These are phyloP conservation scores for Nephelium lappaceum DNA, from an alignment of 345 rosid genomes.

Conservation along the genomic window DNA sequence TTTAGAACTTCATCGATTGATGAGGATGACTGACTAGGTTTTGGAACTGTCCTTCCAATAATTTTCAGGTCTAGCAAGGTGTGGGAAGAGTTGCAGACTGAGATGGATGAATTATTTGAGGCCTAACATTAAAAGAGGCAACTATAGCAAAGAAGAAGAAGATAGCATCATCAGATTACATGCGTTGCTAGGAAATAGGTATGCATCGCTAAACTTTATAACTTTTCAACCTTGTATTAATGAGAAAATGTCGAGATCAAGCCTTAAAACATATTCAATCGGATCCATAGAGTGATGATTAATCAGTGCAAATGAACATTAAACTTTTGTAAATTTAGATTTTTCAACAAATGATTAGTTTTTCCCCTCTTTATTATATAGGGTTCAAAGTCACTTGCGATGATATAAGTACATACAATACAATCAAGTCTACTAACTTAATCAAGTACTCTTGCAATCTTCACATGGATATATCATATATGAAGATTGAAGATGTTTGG, in stretches of 20 bases:
- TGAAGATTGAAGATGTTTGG: not conserved
- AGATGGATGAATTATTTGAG: slow-evolving; percentile 66
- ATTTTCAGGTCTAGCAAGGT: slow-evolving; percentile 52
- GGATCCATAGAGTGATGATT: not conserved
- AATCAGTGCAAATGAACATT: not conserved
- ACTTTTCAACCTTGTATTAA: not conserved
- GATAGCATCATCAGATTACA: slow-evolving; percentile 47
- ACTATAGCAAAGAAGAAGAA: slow-evolving; percentile 55
- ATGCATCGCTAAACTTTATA: not conserved
- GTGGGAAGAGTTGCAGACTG: slow-evolving; percentile 71
- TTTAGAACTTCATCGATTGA: too few species aligned
- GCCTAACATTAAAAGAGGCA: slow-evolving; percentile 60
- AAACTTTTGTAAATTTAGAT: too few species aligned
- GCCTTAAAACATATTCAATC: not conserved
- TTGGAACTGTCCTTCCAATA: not conserved
- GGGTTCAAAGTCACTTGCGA: not conserved
- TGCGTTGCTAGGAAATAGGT: slow-evolving; percentile 51
- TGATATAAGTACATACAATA: not conserved
- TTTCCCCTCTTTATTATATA: not conserved
- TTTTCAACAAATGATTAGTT: too few species aligned
- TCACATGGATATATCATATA: not conserved
- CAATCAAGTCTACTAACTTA: not conserved
- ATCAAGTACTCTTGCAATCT: not conserved
- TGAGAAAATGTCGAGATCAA: not conserved
- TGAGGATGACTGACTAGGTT: not conserved